Evolutionary conservation across 352 stramenopile species (phyloP).

Genomic region (Phytophthora sp.): DNA sequence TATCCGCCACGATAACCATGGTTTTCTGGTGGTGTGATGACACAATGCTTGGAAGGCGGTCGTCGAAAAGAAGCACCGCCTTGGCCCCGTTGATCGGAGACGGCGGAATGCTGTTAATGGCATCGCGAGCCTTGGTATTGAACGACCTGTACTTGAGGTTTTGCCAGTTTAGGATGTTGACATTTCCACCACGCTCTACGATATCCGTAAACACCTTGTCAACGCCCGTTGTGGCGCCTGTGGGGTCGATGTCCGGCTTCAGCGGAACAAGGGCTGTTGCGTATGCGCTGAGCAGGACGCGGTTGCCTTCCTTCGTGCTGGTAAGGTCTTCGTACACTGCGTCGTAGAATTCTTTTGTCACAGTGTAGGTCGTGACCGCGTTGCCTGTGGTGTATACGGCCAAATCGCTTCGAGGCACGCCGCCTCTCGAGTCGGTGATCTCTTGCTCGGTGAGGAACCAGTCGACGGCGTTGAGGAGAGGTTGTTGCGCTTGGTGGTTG

Average conservation of each 20-base stretch:
- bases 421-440: constrained; percentile 49
- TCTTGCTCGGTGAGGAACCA: constrained; percentile 68
- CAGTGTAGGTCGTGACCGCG: constrained; percentile 44
- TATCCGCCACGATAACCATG: constrained; percentile 27
- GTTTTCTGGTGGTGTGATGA: constrained; percentile 67
- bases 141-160: constrained; percentile 51
- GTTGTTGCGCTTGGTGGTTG: constrained; percentile 41
- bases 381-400: constrained; percentile 44
- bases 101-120: constrained; percentile 40
- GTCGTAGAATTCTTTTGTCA: constrained; percentile 54
- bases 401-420: constrained; percentile 44
- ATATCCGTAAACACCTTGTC: constrained; percentile 37
- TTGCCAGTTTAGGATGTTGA: constrained; percentile 59
- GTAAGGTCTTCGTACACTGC: constrained; percentile 49
- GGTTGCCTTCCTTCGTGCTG: constrained; percentile 23
- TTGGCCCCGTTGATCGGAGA: constrained; percentile 24
- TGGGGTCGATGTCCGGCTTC: constrained; percentile 33
- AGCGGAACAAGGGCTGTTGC: constrained; percentile 51
- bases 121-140: constrained; percentile 49
- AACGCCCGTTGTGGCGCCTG: constrained; percentile 35
- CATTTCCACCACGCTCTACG: constrained; percentile 41
- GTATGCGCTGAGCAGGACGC: constrained; percentile 53
- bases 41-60: constrained; percentile 40
- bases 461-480: constrained; percentile 41
- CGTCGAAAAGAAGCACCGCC: constrained; percentile 56